These are phyloP conservation scores for Ceratocystiopsis brevicomis DNA, from an alignment of 2,329 filamentous ascomycete species.

Conservation along the genomic window DNA sequence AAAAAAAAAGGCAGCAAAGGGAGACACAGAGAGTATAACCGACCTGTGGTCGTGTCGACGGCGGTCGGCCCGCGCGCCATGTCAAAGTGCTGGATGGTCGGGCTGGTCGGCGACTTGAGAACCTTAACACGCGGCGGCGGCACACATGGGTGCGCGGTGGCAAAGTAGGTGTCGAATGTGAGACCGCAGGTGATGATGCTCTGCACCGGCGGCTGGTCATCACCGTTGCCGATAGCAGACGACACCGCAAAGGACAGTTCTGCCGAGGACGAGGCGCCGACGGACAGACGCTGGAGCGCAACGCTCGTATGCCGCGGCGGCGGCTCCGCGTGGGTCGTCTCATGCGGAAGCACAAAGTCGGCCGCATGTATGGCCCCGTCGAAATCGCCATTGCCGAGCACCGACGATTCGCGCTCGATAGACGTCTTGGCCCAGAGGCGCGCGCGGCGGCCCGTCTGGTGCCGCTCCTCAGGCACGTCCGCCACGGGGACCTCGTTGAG, in stretches of 20 bases:
- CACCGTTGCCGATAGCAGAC: neutral
- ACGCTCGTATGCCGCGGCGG: slow-evolving; percentile 27
- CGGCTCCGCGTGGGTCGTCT: slow-evolving; percentile 30
- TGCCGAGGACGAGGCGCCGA: neutral
- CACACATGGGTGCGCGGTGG: slow-evolving; percentile 46
- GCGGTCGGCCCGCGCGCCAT: slow-evolving; percentile 15
- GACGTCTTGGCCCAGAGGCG: slow-evolving; percentile 41
- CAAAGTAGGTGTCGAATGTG: slow-evolving; percentile 41
- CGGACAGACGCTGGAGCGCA: slow-evolving; percentile 21
- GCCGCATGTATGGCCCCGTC: slow-evolving; percentile 32
- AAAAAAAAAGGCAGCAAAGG: no score
- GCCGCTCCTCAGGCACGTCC: slow-evolving; percentile 22
- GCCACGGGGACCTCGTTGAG: slow-evolving; percentile 34
- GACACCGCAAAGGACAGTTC: neutral
- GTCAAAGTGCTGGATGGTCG: slow-evolving; percentile 38
- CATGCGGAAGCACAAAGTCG: slow-evolving; percentile 43
- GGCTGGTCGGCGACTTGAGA: slow-evolving; percentile 38
- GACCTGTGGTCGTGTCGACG: no score
- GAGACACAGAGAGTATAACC: no score
- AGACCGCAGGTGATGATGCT: slow-evolving; percentile 26
- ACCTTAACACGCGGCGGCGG: slow-evolving; percentile 37
- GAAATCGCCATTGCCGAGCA: slow-evolving; percentile 38
- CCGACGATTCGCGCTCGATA: slow-evolving; percentile 40
- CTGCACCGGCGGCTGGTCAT: slow-evolving; percentile 12
- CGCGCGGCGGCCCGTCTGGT: slow-evolving; percentile 15